Conservation (phyloP, 352 stramenopile species). For the Elongisporangium anandrum region DNA sequence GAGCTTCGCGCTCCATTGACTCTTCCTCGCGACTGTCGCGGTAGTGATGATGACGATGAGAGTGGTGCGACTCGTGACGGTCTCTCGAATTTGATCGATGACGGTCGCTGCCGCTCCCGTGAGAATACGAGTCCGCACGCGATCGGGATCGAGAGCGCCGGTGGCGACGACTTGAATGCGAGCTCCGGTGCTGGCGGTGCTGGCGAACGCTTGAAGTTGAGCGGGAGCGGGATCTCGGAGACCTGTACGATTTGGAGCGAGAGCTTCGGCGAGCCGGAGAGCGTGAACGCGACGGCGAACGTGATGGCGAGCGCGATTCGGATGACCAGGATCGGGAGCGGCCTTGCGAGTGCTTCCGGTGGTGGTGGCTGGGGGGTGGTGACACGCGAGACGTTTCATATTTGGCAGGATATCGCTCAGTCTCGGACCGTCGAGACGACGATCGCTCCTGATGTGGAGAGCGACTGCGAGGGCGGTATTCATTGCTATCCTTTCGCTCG, state of each 20-base stretch:
- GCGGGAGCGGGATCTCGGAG: conserved; percentile 1
- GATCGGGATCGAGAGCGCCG: conserved; percentile 20
- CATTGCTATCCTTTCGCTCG: not conserved
- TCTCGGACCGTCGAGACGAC: not conserved
- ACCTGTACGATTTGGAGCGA: conserved; percentile 5
- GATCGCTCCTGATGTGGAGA: not conserved
- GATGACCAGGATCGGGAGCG: conserved; percentile 1
- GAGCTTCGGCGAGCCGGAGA: conserved; percentile 19
- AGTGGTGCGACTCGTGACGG: conserved; percentile 3
- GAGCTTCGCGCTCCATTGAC: not conserved
- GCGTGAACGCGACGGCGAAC: conserved; percentile 26
- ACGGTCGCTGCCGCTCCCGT: conserved; percentile 11
- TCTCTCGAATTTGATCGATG: conserved; percentile 19
- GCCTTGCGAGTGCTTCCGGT: conserved; percentile 15
- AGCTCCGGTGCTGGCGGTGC: not conserved
- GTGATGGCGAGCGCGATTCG: conserved; percentile 23
- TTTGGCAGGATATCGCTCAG: not conserved
- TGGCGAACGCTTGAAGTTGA: not conserved
- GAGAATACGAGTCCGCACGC: conserved; percentile 21
- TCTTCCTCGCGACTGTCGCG: conserved; percentile 4
- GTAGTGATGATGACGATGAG: conserved; percentile 10
- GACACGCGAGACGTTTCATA: not conserved
- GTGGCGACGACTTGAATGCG: not conserved
- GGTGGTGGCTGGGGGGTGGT: conserved; percentile 6
- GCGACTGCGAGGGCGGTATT: not conserved